A percentile compares a stretch with the other conserved stretches of the same genome.
Conservation (phyloP, 1,139 yeast species). For the Kurtzmaniella natalensis region DNA sequence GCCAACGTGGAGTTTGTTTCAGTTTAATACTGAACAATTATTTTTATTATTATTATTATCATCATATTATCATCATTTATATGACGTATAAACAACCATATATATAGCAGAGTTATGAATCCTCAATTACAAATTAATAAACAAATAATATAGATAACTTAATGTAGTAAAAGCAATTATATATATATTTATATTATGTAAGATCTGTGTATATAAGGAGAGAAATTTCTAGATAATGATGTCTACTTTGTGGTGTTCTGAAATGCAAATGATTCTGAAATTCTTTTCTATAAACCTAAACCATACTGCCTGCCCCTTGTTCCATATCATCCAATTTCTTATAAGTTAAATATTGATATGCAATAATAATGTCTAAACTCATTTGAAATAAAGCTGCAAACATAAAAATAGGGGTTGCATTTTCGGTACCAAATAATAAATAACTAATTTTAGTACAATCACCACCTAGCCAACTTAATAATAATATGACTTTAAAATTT, state of each 20-base stretch:
- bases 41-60: too few species aligned
- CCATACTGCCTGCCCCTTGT: background rate
- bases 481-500: conserved; percentile 70
- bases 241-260: background rate
- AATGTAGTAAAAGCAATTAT: background rate
- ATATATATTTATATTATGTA: background rate
- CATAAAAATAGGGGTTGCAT: conserved; percentile 65
- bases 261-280: too few species aligned
- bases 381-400: conserved; percentile 81
- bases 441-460: conserved; percentile 76
- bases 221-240: background rate
- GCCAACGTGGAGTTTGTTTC: conserved; percentile 64
- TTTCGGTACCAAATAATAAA: conserved; percentile 65
- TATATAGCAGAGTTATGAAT: conserved; percentile 1
- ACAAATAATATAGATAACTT: background rate
- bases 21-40: too few species aligned
- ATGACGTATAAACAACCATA: background rate
- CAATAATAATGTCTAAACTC: conserved; percentile 69
- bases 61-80: conserved; percentile 1
- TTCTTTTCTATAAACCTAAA: background rate
- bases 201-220: too few species aligned
- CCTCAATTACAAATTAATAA: background rate
- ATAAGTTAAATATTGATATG: conserved; percentile 67
- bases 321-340: conserved; percentile 14
- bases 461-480: conserved; percentile 86